A percentile compares a stretch with the other conserved stretches of the same genome.
phyloP scores from a whole-genome alignment of 352 stramenopile genomes.

The Pythium phragmiticola region DNA sequence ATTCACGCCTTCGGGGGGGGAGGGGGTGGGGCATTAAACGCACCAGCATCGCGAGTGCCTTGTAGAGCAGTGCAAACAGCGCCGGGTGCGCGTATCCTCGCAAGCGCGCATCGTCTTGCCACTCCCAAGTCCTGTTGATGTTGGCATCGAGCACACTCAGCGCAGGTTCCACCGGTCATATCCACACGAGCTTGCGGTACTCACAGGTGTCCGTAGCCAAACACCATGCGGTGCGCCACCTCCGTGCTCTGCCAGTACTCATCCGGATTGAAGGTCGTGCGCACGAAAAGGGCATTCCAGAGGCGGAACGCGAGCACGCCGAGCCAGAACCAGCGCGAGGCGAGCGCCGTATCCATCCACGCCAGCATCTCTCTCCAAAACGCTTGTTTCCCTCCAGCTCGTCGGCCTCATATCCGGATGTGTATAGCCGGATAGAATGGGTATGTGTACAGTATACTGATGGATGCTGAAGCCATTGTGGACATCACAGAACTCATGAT shows the following conservation, averaged over 20 bases:
- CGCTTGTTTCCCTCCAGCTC: not conserved
- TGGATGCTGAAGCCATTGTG: constrained; percentile 1
- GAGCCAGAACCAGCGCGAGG: constrained; percentile 42
- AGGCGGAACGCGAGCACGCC: constrained; percentile 61
- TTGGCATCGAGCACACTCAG: constrained; percentile 1
- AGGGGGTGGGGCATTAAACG: no score
- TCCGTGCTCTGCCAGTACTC: constrained; percentile 90
- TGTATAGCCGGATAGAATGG: constrained; percentile 1
- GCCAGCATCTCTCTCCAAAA: constrained; percentile 4
- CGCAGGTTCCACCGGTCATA: not conserved
- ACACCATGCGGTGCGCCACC: constrained; percentile 84
- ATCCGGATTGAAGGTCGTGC: constrained; percentile 85
- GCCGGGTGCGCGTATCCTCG: constrained; percentile 73
- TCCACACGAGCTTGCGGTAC: constrained; percentile 7
- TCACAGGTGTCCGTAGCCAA: constrained; percentile 82
- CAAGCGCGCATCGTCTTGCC: constrained; percentile 64
- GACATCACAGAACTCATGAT: no score
- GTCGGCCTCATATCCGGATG: constrained; percentile 5
- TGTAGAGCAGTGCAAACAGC: constrained; percentile 82
- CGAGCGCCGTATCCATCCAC: constrained; percentile 20
- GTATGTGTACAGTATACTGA: constrained; percentile 16
- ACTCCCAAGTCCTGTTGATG: constrained; percentile 79
- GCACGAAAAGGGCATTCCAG: constrained; percentile 82
- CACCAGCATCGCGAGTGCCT: constrained; percentile 64
- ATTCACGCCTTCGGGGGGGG: no score